Evolutionary conservation across 1,284 basidiomycete species (phyloP).

Genomic region (Ustilago shanxiensis): DNA sequence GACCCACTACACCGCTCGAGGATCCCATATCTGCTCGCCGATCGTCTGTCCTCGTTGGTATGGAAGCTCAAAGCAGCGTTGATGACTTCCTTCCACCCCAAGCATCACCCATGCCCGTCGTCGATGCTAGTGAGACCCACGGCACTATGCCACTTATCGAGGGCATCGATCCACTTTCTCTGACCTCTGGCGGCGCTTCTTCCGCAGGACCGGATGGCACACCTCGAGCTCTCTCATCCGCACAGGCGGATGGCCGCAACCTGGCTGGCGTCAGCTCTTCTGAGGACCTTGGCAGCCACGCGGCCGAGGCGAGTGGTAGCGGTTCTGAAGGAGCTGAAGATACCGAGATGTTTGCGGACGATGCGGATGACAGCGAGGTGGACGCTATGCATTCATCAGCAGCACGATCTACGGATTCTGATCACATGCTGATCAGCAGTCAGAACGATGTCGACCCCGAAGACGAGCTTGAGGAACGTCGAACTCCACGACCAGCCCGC

Average conservation of each 20-base stretch:
- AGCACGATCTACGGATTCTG: conserved; percentile 30
- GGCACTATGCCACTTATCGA: conserved; percentile 42
- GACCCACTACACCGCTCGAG: conserved; percentile 53
- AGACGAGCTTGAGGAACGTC: conserved; percentile 53
- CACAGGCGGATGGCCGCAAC: conserved; percentile 7
- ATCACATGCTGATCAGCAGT: conserved; percentile 11
- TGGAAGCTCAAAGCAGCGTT: conserved; percentile 42
- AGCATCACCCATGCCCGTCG: conserved; percentile 38
- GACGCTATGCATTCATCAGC: conserved; percentile 28
- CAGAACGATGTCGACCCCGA: conserved; percentile 12
- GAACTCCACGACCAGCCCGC: conserved; percentile 55
- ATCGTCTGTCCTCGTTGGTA: conserved; percentile 40
- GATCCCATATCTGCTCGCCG: conserved; percentile 34
- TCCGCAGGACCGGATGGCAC: conserved; percentile 37
- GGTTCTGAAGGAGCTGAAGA: conserved; percentile 66
- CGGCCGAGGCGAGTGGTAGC: conserved; percentile 58
- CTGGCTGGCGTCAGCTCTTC: conserved; percentile 47
- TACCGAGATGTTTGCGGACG: conserved; percentile 64
- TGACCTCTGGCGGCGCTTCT: conserved; percentile 26
- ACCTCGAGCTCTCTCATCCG: conserved; percentile 33
- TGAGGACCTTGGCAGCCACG: conserved; percentile 50
- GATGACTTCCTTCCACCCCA: conserved; percentile 43
- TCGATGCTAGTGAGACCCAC: conserved; percentile 25
- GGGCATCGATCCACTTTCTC: conserved; percentile 42
- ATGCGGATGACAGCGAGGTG: conserved; percentile 52